Base-by-base conservation (phyloP, 805 yeast species). In the Metschnikowia vanudenii region DNA sequence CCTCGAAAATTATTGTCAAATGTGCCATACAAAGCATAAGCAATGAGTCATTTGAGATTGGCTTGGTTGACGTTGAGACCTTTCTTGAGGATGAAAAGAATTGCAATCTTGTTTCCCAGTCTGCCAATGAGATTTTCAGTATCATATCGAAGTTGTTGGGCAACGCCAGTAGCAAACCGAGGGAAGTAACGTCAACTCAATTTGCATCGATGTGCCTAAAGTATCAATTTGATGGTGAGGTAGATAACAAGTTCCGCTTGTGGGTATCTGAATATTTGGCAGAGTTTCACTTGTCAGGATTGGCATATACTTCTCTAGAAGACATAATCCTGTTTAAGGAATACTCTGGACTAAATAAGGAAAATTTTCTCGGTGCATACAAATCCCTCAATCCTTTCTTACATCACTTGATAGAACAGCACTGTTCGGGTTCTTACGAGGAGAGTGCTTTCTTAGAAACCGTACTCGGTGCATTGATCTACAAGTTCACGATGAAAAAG, bases 391-490 rank as follows among this genome's bases (percentile, higher is more conserved):
- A 45, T 18, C 41, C 20, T 20, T 31, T 53, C 16, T 16, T 53
- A 17, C 10, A 20, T 3, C n/a, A 30, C 14, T n/a, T 77, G 29
- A 18, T 63, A 0, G 45, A 52, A 0, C 45, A 49, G 9, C 44
- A 58, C 11, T 49, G 54, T 1, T 29, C 41, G 1, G 51, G 55
- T 18, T 13, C 28, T 12, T 38, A 41, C 17, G 44, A 41, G 6
- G 26, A 36, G 7, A 30, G 32, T 7, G 53, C 55, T 2, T 49
- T 49, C 17, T 62, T 74, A 36, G 79, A 78, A 33, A 50, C 70
- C 3, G 56, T 74, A 5, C 34, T 74, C 8, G 80, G 81, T 1
- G 69, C 63, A 9, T 55, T 76, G 14, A 49, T 74, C 1, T 53
- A 62, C 46, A 64, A 61, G 24, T 61, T 57, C 43, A 49, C 54